phyloP scores from a whole-genome alignment of 495 filamentous ascomycete species.

The Gamarada debralockiae region DNA sequence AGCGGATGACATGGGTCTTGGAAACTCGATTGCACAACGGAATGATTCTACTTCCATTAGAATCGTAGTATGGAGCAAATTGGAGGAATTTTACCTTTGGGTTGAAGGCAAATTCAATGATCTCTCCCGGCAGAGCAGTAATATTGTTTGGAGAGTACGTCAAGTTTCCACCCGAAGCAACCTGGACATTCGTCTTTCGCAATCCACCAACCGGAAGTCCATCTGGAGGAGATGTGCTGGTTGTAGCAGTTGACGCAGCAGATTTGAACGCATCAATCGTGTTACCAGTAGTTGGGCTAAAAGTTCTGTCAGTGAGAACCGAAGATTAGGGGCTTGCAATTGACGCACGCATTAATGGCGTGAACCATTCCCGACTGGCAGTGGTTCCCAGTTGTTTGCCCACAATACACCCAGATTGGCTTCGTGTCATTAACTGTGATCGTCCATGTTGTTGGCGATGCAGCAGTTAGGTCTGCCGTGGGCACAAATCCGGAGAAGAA shows the following conservation, averaged over 20 bases:
- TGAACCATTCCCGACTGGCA: constrained; percentile 62
- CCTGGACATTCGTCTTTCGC: constrained; percentile 2
- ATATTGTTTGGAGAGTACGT: constrained; percentile 33
- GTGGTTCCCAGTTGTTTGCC: constrained; percentile 47
- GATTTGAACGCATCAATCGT: constrained; percentile 34
- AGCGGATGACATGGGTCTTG: constrained; percentile 37
- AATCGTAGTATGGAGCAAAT: background rate
- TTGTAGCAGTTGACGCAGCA: constrained; percentile 30
- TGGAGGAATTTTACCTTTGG: constrained; percentile 11
- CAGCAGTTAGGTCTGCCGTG: constrained; percentile 33
- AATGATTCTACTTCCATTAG: constrained; percentile 29
- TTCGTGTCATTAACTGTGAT: constrained; percentile 57
- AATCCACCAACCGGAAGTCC: constrained; percentile 34
- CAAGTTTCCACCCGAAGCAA: constrained; percentile 28
- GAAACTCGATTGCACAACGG: constrained; percentile 38
- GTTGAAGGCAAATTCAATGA: constrained; percentile 37
- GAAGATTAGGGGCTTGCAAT: background rate
- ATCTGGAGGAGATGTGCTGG: constrained; percentile 30
- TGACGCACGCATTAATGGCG: constrained; percentile 18
- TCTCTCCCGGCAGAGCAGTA: constrained; percentile 28
- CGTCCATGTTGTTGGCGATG: constrained; percentile 49
- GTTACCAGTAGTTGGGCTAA: constrained; percentile 21
- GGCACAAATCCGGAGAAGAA: constrained; percentile 41
- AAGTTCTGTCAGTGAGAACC: background rate
- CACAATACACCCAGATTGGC: constrained; percentile 66